Base-by-base conservation (phyloP, 306 rosid genomes). In the Vigna angularis region DNA sequence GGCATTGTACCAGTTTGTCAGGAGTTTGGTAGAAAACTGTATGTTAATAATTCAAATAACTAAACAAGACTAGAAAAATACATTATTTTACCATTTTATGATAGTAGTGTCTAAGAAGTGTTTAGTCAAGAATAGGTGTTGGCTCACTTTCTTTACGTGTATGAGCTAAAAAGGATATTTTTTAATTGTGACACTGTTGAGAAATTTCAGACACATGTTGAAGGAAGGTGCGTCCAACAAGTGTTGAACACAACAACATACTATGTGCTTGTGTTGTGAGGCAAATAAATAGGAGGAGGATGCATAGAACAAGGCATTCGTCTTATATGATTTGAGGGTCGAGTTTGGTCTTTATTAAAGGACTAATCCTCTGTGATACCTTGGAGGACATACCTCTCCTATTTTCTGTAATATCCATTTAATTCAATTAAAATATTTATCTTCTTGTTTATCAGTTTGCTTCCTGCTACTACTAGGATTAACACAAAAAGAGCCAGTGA, bases 1-100 rank as follows among this genome's bases (percentile, higher is more conserved):
- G 51, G 44, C 7, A 75, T 20, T 22, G 50, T 22, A 76, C 7
- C 28, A 65, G 64, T 61, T 58, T 58, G 65, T 13, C 40, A 58
- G 40, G 20, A 59, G 44, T 28, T 59, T 26, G 65, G 42, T 30
- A 28, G 7, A 26, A 26, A 26, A 26, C 28, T 26, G 38, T 34
- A 4, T 34, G 38, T 5, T 34, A 34, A 30, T 30, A 30, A 30
- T 30, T 30, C 34, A 30, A 30, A 30, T 30, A 30, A 30, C 34
- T 30, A 30, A 30, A 30, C 34, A 30, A 30, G 34, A 30, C 34
- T 30, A 30, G 4, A 30, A 30, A 30, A 30, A 30, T 30, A 4
- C 32, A 30, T 30, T 30, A 4, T 30, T 30, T 30, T 30, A 4
- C 34, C 34, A 2, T 30, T 30, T 30, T 30, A 30, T 30, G 28